phyloP scores from a whole-genome alignment of 2,329 filamentous ascomycete genomes.

The Fusarium sublunatum region DNA sequence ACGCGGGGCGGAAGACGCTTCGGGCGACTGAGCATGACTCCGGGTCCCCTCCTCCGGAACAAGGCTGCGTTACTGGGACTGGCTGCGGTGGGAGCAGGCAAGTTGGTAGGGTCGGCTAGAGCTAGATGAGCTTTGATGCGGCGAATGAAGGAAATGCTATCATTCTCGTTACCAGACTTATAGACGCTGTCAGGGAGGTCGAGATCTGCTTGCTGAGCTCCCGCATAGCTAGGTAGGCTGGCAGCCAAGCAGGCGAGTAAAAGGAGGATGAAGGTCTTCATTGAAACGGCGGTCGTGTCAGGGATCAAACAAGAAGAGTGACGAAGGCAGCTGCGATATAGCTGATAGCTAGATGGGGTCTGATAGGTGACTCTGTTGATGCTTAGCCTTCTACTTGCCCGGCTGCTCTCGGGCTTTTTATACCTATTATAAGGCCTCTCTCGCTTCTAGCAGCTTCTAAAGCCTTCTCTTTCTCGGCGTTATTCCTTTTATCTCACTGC shows the following conservation, averaged over 20 bases:
- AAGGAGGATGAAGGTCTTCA: slow-evolving; percentile 21
- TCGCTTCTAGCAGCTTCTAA: background rate
- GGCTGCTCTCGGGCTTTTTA: background rate
- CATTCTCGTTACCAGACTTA: slow-evolving; percentile 18
- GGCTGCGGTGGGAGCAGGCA: slow-evolving; percentile 17
- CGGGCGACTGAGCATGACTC: slow-evolving; percentile 4
- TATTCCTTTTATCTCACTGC: background rate
- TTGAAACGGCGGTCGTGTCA: slow-evolving; percentile 8
- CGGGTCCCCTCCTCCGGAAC: slow-evolving; percentile 8
- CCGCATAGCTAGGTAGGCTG: slow-evolving; percentile 20
- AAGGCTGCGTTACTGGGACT: slow-evolving; percentile 15
- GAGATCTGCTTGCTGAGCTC: slow-evolving; percentile 20
- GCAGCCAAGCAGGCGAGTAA: slow-evolving; percentile 20
- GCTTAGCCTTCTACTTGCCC: background rate
- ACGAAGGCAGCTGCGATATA: background rate
- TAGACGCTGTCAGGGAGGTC: slow-evolving; percentile 20
- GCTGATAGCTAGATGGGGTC: background rate
- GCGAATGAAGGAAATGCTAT: slow-evolving; percentile 16
- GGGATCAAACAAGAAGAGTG: background rate
- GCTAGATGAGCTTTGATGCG: slow-evolving; percentile 17
- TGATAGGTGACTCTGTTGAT: background rate
- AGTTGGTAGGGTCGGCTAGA: slow-evolving; percentile 22
- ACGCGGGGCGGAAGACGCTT: slow-evolving; percentile 3
- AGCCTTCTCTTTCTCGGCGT: background rate
- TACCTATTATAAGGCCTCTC: background rate